Percentiles rank a stretch among this genome's conserved stretches.
Evolutionary conservation across 2,329 filamentous ascomycete species (phyloP).

Genomic region (Pseudogymnoascus sp.): DNA sequence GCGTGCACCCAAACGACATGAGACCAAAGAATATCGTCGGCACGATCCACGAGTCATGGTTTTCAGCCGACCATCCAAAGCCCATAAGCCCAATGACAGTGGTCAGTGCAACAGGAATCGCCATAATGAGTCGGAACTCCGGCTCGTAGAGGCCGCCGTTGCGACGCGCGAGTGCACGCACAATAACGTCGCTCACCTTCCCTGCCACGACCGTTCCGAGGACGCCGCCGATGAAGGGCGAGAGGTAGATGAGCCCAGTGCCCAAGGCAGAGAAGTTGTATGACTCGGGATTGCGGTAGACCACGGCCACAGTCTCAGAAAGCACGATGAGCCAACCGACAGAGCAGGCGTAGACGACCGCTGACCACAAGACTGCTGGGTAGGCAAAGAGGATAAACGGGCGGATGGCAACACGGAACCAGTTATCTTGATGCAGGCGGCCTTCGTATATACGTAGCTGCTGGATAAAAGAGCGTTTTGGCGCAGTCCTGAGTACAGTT

Average conservation of each 20-base stretch:
- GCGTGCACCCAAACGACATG: constrained; percentile 82
- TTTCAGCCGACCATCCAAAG: constrained; percentile 84
- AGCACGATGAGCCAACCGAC: constrained; percentile 94
- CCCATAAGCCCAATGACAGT: constrained; percentile 86
- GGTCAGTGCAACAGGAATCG: constrained; percentile 64
- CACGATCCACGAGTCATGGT: constrained; percentile 74
- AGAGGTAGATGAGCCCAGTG: constrained; percentile 80
- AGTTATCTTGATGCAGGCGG: constrained; percentile 67
- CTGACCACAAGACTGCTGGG: constrained; percentile 81
- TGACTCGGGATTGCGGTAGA: constrained; percentile 59
- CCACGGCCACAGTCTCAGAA: constrained; percentile 74
- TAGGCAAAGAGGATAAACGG: constrained; percentile 85
- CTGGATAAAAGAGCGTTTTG: constrained; percentile 62
- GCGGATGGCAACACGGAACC: constrained; percentile 67
- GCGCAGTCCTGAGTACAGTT: constrained; percentile 55
- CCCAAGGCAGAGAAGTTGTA: constrained; percentile 80
- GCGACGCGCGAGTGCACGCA: constrained; percentile 68
- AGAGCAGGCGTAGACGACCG: constrained; percentile 75
- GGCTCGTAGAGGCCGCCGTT: constrained; percentile 96
- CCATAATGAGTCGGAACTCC: constrained; percentile 88
- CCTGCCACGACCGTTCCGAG: constrained; percentile 89
- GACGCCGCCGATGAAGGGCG: constrained; percentile 80
- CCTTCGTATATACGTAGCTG: constrained; percentile 73
- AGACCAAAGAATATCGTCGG: constrained; percentile 90
- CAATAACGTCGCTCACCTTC: constrained; percentile 76